Conservation (phyloP, 2,329 filamentous ascomycete species). For the Aspergillus sp. region DNA sequence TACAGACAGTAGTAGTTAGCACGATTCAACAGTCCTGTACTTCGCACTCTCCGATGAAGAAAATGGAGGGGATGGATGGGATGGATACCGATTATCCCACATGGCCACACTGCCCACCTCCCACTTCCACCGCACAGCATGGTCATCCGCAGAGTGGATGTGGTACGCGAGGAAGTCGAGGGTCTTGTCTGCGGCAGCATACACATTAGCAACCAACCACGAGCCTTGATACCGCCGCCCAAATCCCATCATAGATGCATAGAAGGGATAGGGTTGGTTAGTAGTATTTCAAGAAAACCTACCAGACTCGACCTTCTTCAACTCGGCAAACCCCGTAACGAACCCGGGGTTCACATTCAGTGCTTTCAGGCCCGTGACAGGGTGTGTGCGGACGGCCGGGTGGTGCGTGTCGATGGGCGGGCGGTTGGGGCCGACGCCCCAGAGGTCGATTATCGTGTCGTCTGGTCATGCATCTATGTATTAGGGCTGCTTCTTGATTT, state of each 20-base stretch:
- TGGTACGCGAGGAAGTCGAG: conserved; percentile 54
- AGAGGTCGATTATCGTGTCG: conserved; percentile 54
- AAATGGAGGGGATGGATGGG: not conserved
- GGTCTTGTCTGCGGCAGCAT: conserved; percentile 37
- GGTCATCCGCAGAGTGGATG: conserved; percentile 56
- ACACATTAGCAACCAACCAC: not conserved
- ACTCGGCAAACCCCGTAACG: conserved; percentile 54
- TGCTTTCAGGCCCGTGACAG: conserved; percentile 53
- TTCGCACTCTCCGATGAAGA: too few relatives aligned
- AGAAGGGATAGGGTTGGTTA: too few relatives aligned
- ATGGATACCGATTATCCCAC: conserved; percentile 54
- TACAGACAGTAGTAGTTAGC: too few relatives aligned
- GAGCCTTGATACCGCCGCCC: not conserved
- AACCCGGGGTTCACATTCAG: conserved; percentile 54
- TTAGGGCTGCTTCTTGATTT: not conserved
- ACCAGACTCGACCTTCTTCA: conserved; percentile 54
- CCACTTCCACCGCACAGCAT: conserved; percentile 58
- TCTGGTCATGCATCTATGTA: conserved; percentile 21
- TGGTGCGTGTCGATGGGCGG: conserved; percentile 55
- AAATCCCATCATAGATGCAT: not conserved
- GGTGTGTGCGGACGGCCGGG: conserved; percentile 55
- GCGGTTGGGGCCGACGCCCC: conserved; percentile 47
- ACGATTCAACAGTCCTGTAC: not conserved
- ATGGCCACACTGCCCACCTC: conserved; percentile 54
- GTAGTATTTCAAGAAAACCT: not conserved